Evolutionary conservation across 768 basidiomycete species (phyloP).

Genomic region (Psilocybe tampanensis): DNA sequence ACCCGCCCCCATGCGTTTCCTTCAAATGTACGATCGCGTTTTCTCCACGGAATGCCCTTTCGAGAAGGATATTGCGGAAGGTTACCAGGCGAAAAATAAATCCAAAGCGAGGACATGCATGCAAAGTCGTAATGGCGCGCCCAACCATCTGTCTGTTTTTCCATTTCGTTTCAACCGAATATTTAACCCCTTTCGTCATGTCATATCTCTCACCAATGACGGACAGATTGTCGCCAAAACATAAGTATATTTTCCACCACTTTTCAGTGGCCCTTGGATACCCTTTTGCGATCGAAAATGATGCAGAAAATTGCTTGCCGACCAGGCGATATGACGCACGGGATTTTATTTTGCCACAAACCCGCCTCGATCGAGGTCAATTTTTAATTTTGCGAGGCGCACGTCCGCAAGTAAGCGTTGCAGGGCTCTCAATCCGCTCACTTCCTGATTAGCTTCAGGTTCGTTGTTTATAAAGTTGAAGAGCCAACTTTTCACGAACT

Average conservation of each 20-base stretch:
- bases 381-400: not conserved
- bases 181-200: not conserved
- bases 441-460: constrained; percentile 18
- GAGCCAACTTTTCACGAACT: not conserved
- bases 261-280: not conserved
- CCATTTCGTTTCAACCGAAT: not conserved
- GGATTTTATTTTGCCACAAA: no score
- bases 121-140: no score
- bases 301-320: not conserved
- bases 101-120: no score
- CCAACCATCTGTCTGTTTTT: no score
- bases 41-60: no score
- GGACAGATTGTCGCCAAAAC: not conserved
- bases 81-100: no score
- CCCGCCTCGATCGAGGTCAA: no score
- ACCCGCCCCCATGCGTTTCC: no score
- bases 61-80: no score
- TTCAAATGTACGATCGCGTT: no score
- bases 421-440: constrained; percentile 9
- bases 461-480: constrained; percentile 13
- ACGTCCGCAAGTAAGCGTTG: not conserved
- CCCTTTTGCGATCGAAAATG: not conserved
- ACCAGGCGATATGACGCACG: not conserved
- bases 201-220: not conserved
- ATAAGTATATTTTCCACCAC: not conserved